Conservation (phyloP, 2,329 filamentous ascomycete species). For the Passalora sequoiae region DNA sequence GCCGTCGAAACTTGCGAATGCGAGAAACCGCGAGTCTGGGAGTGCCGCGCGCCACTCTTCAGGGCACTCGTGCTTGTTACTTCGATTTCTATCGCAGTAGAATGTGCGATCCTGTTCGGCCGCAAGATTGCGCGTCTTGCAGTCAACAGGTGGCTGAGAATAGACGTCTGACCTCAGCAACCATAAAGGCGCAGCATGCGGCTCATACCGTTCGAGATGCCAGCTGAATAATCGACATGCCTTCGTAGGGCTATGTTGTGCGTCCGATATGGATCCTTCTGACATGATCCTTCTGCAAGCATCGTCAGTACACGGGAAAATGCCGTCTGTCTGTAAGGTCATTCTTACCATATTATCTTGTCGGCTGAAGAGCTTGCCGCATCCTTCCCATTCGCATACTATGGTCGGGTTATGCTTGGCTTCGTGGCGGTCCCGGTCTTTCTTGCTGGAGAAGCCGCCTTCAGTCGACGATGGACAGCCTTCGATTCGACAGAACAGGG, state of each 20-base stretch:
- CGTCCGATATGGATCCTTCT: slow-evolving; percentile 25
- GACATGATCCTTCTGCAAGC: slow-evolving; percentile 28
- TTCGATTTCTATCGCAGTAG: too few species aligned
- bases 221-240: too few species aligned
- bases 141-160: background rate
- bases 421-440: slow-evolving; percentile 57
- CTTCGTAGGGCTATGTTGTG: slow-evolving; percentile 1
- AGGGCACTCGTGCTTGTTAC: too few species aligned
- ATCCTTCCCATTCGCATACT: slow-evolving; percentile 54
- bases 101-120: too few species aligned
- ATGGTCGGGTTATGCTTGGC: slow-evolving; percentile 59
- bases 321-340: background rate
- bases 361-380: slow-evolving; percentile 54
- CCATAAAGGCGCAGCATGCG: too few species aligned
- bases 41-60: too few species aligned
- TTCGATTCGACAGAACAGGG: slow-evolving; percentile 55
- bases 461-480: slow-evolving; percentile 54
- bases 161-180: background rate
- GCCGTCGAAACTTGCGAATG: too few species aligned
- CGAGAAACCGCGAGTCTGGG: too few species aligned
- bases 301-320: slow-evolving; percentile 6
- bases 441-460: slow-evolving; percentile 59
- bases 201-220: too few species aligned
- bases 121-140: too few species aligned
- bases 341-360: slow-evolving; percentile 57